Base-by-base conservation (phyloP, 106 monocot genomes). In the Dendrobium officinale region DNA sequence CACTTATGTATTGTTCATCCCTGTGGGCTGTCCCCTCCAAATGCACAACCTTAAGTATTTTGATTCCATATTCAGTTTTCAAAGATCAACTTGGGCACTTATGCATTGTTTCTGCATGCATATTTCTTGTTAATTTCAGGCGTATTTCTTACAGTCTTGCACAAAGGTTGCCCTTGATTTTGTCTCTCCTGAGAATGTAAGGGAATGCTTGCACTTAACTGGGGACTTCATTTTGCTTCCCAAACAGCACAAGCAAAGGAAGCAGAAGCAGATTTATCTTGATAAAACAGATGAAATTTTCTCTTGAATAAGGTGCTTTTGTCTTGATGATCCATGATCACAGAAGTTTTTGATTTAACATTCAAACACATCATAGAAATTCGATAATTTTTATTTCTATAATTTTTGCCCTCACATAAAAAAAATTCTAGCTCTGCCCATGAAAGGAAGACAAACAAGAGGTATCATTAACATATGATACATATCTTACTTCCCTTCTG, bases 141-240 rank as follows among this genome's bases (percentile, higher is more conserved):
- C 16, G 54, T 1, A 20, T 58, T 16, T 20, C 4, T 55, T 79
- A 22, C 88, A 94, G 94, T 92, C 92, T 4, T 94, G 92, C 73
- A 92, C 86, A 51, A 91, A 94, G 81, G 87, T 94, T 55, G 94
- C 92, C 9, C 84, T 94, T 64, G 94, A 94, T 64, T 94, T 94
- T 78, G 92, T 94, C 9, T 94, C 94, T 1, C 94, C 94, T 11
- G 92, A 94, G 78, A 92, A 87, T 73, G 81, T 94, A 2, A 22
- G 40, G 0, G 75, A 89, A 61, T 94, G 94, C 79, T 40, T 91
- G 19, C 79, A 75, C 4, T 48, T 91, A 59, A 91, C 91, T 15
- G 85, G 89, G 54, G 89, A 94, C 42, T 90, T 94, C 24, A 81
- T 92, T 22, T 75, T 80, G 73, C 92, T 92, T 74, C 94, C 94